Base-by-base conservation (phyloP, 2,329 filamentous ascomycete genomes). In the Diatrype stigma region DNA sequence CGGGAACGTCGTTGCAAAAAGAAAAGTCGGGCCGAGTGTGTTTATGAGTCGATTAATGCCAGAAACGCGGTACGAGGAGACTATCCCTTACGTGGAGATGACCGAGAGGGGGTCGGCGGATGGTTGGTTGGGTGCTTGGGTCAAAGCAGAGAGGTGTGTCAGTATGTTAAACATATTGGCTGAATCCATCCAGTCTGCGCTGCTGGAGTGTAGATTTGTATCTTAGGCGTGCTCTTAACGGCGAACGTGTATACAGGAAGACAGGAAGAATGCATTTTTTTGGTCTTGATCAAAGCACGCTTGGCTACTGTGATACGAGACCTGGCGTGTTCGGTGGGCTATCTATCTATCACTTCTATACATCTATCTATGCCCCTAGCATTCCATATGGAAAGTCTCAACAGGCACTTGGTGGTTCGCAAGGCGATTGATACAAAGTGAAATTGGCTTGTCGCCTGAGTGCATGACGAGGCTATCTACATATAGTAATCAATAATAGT, bases 151-250 rank as follows among this genome's bases (percentile, higher is more conserved):
- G n/a, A n/a, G n/a, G n/a, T n/a, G n/a, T n/a, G n/a, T n/a, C n/a
- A n/a, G n/a, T n/a, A n/a, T n/a, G n/a, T n/a, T n/a, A n/a, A 44
- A 8, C 14, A n/a, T 16, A 21, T 26, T 19, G 10, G 40, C 40
- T 17, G 40, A 17, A 23, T 17, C 22, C 40, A 28, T 44, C 22
- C 40, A 44, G 40, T 44, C 40, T 26, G 40, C 21, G 40, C 40
- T 23, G 40, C 40, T 44, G 40, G 40, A 26, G 40, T 14, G 40
- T 44, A 21, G 40, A 44, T 44, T 44, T 44, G 40, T 44, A 44
- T 28, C 40, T 44, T 44, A 44, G 40, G 22, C 22, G 40, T 44
- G 40, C 40, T 44, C 40, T 44, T 28, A n/a, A 26, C 22, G 40
- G 40, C 40, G 40, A 44, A 44, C 40, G 14, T 44, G 22, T 28